phyloP scores from a whole-genome alignment of 768 basidiomycete genomes.

The Trametes coccinea region DNA sequence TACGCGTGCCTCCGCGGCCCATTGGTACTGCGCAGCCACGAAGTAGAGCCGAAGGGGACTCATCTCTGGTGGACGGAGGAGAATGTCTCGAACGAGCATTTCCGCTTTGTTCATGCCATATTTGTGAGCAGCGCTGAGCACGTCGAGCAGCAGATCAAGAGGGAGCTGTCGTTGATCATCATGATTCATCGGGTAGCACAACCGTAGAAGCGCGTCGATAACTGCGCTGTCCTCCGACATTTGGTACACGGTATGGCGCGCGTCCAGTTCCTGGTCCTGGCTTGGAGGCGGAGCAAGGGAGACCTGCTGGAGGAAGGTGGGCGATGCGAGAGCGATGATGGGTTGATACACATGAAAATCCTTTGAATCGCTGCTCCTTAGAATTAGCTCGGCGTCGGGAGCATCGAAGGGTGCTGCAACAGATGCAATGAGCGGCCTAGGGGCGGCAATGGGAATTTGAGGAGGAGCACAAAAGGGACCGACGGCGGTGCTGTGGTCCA shows the following conservation, averaged over 20 bases:
- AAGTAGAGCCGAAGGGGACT: no score
- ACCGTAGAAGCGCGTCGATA: constrained; percentile 42
- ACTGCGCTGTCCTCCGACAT: constrained; percentile 42
- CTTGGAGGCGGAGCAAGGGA: constrained; percentile 22
- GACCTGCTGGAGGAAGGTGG: constrained; percentile 46
- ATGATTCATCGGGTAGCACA: constrained; percentile 47
- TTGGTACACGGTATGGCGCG: not conserved
- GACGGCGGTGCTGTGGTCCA: not conserved
- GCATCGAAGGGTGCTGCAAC: constrained; percentile 6
- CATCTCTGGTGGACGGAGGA: no score
- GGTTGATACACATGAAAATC: constrained; percentile 7
- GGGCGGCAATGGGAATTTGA: no score
- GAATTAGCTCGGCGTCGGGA: constrained; percentile 7
- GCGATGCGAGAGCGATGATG: constrained; percentile 10
- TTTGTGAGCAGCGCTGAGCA: no score
- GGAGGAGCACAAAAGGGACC: not conserved
- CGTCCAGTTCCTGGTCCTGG: no score
- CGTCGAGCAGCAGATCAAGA: no score
- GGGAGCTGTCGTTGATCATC: no score
- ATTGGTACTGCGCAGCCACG: no score
- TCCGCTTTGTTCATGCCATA: no score
- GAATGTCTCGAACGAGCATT: no score
- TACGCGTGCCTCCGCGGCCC: no score
- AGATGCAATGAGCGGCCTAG: not conserved
- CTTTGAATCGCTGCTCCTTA: constrained; percentile 9